Evolutionary conservation across 768 basidiomycete genomes (phyloP), one percentile per base, ranked within the genome.

Genomic region (Phaeolepiota aurea): DNA sequence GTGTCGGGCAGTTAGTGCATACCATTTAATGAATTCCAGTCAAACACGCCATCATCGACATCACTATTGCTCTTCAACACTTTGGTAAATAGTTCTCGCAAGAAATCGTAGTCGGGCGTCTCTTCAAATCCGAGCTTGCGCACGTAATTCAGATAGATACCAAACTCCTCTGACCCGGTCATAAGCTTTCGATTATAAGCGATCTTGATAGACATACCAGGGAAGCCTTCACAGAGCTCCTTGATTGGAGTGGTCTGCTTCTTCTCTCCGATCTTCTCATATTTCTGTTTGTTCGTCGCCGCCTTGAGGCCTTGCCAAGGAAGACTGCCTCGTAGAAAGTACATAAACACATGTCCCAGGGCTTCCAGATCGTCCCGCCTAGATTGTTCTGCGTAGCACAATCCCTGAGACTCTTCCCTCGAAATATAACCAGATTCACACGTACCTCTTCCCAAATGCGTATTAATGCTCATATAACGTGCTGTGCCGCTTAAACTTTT

Each of bases 231-330:
- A 54, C 85, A 90, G 18, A 99, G 74, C 56, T 99, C 96, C 66
- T 90, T 94, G 62, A 99, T 97, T 4, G 87, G 86, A 20, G 96
- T 98, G 11, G 87, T 87, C 68, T 98, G 96, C 74, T 91, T 99
- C 83, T 99, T 99, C 72, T 99, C 94, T 48, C 94, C 94, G 61
- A 99, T 99, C 74, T 98, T 99, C 73, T 99, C 94, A 68, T 99
- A 99, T 72, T 98, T 90, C 62, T 98, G 96, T 71, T 99, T 99
- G 73, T 99, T 98, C 38, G 93, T 99, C 20, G 96, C 96, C 22
- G 96, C 96, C 66, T 98, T 98, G 43, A 99, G 76, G 43, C 96
- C 96, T 58, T 99, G 96, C 96, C 96, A 99, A 16, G 96, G 96
- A 40, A 99, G 58, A 52, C 92, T 94, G 15, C 96, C 96, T 40